These are phyloP conservation scores for Turnera subulata DNA, from an alignment of 345 rosid genomes.

Conservation along the genomic window DNA sequence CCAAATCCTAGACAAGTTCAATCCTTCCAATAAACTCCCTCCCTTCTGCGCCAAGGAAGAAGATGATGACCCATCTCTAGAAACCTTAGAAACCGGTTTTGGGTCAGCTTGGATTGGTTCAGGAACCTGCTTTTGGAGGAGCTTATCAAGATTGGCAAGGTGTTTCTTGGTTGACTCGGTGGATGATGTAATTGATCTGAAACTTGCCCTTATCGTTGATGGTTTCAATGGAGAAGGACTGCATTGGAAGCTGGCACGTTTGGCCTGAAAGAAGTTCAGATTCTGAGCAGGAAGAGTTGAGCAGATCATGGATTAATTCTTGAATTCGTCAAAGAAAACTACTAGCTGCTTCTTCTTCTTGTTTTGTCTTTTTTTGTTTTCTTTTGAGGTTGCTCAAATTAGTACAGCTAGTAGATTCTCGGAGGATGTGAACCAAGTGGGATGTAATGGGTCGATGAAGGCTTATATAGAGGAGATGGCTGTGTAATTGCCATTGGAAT, in stretches of 20 bases:
- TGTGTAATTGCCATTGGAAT: no score
- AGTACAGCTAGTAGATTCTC: no score
- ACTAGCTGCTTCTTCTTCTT: no score
- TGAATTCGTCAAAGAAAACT: no score
- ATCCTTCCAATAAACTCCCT: constrained; percentile 38
- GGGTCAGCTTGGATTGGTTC: constrained; percentile 7
- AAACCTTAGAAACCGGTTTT: constrained; percentile 3
- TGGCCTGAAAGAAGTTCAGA: constrained; percentile 36
- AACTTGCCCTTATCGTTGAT: neutral
- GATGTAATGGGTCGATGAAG: no score
- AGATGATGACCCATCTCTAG: constrained; percentile 6
- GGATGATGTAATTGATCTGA: no score
- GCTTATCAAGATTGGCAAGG: constrained; percentile 60
- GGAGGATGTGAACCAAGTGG: no score
- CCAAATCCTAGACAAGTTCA: constrained; percentile 67
- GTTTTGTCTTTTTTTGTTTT: no score
- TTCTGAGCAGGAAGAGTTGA: constrained; percentile 43
- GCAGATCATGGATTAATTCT: constrained; percentile 23
- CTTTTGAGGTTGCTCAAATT: no score
- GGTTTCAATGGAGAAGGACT: constrained; percentile 49
- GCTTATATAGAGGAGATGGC: no score
- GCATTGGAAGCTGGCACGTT: constrained; percentile 47
- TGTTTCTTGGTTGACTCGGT: constrained; percentile 36
- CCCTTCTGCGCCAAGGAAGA: constrained; percentile 1
- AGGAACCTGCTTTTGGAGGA: constrained; percentile 37